Evolutionary conservation across 495 filamentous ascomycete genomes (phyloP).

Genomic region (Daldinia concentrica): DNA sequence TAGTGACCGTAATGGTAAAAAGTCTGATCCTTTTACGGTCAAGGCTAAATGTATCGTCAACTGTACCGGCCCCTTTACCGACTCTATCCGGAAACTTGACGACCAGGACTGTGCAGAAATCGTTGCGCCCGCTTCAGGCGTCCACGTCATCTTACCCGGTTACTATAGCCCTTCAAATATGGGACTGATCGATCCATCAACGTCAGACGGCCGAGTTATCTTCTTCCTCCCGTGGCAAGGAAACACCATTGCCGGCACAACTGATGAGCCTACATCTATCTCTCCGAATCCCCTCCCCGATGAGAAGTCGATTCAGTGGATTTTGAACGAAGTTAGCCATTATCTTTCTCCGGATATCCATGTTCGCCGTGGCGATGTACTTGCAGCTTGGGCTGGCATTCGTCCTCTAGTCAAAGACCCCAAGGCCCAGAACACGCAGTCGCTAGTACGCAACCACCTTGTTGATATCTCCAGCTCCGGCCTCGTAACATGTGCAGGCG

Average conservation of each 20-base stretch:
- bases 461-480: slow-evolving; percentile 87
- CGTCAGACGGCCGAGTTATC: slow-evolving; percentile 95
- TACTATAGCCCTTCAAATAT: slow-evolving; percentile 96
- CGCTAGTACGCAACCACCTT: slow-evolving; percentile 94
- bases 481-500: slow-evolving; percentile 92
- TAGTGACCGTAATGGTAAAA: slow-evolving; percentile 60
- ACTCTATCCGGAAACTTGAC: slow-evolving; percentile 92
- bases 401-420: slow-evolving; percentile 94
- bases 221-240: slow-evolving; percentile 99
- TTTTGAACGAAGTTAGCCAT: slow-evolving; percentile 86
- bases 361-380: slow-evolving; percentile 90
- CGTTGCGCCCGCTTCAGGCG: slow-evolving; percentile 91
- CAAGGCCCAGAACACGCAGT: slow-evolving; percentile 91
- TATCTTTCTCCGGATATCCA: slow-evolving; percentile 95
- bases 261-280: slow-evolving; percentile 85
- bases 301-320: slow-evolving; percentile 97
- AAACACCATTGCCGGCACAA: slow-evolving; percentile 98
- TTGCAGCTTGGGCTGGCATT: slow-evolving; percentile 96
- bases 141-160: slow-evolving; percentile 93
- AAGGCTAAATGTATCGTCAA: slow-evolving; percentile 94
- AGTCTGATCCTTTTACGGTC: slow-evolving; percentile 72
- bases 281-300: slow-evolving; percentile 84
- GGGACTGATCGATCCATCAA: slow-evolving; percentile 94
- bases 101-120: slow-evolving; percentile 78
- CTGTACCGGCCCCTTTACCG: slow-evolving; percentile 95